Evolutionary conservation across 2,329 filamentous ascomycete genomes (phyloP), one percentile per base, ranked within the genome.

Genomic region (Calonectria pseudoreteaudii): DNA sequence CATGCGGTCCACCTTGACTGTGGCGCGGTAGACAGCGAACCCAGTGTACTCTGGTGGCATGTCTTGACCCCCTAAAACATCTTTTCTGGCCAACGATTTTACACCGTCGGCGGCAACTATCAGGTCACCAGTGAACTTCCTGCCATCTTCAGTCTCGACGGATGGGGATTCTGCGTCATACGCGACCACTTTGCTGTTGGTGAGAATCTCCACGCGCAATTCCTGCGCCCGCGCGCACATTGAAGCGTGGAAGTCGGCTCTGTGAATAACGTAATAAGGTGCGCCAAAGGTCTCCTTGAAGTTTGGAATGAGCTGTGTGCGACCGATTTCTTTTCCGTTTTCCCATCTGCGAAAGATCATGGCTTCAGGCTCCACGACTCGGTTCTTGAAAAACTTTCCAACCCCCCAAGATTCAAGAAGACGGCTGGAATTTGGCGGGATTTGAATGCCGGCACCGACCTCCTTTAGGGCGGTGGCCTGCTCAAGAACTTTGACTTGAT

Each of bases 21-120:
- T 85, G 0, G 86, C 85, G 5, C 86, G 79, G 68, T 87, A 87
- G 0, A 84, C 86, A 5, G 86, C 84, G 68, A 86, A 87, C 0
- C 84, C 85, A 0, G 86, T 85, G 23, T 56, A 72, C 10, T 65
- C 74, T 4, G 78, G 44, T 9, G 49, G 41, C 30, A 26, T 56
- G 31, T 68, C 62, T 30, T 18, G 36, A 0, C 67, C 56, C 0
- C 53, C 60, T 1, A 65, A 28, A 31, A 75, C 70, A 0, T 26
- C 36, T 11, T 44, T 36, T 3, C 75, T 66, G 13, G 72, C 75
- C n/a, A 74, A 34, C 20, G 49, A 71, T 10, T 66, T 74, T 23
- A 77, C 68, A 78, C 84, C 84, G 78, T 86, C 84, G 18, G 84
- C 84, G 1, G 83, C 84, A 36, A 86, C 71, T 3, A 86, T 72